Percentiles rank a stretch among this genome's conserved stretches.
Conservation (phyloP, 345 rosid genomes). For the Excoecaria agallocha region DNA sequence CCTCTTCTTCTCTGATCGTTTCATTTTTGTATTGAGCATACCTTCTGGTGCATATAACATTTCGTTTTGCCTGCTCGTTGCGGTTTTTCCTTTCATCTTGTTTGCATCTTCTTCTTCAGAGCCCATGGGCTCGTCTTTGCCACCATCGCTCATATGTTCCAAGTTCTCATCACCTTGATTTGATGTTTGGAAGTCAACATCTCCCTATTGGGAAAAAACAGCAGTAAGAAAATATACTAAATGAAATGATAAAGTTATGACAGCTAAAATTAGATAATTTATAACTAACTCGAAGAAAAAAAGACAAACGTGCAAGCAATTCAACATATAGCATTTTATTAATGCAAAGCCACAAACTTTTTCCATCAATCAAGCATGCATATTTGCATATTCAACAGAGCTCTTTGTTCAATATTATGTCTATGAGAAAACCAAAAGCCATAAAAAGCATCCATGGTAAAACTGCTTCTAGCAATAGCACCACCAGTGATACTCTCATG, state of each 20-base stretch:
- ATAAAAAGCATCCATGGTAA: background rate
- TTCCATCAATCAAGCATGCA: no score
- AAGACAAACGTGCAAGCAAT: background rate
- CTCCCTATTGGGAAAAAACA: conserved; percentile 35
- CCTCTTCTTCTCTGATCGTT: conserved; percentile 73
- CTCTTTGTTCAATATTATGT: no score
- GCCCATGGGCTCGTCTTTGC: conserved; percentile 45
- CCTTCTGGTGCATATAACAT: conserved; percentile 65
- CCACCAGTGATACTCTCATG: background rate
- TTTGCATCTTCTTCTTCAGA: conserved; percentile 34
- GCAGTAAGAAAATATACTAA: background rate
- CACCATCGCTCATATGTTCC: conserved; percentile 27
- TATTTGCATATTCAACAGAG: no score
- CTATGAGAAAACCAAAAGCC: no score
- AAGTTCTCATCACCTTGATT: conserved; percentile 20
- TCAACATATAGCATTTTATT: background rate
- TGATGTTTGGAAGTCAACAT: conserved; percentile 28
- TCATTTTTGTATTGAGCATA: conserved; percentile 65
- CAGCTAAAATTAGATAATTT: background rate
- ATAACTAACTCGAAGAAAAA: background rate
- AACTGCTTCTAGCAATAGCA: background rate
- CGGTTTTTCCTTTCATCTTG: conserved; percentile 38
- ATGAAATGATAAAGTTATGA: background rate
- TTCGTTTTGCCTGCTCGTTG: conserved; percentile 56
- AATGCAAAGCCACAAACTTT: no score